Conservation (phyloP, 2,329 filamentous ascomycete genomes). For the Decorospora gaudefroyi region DNA sequence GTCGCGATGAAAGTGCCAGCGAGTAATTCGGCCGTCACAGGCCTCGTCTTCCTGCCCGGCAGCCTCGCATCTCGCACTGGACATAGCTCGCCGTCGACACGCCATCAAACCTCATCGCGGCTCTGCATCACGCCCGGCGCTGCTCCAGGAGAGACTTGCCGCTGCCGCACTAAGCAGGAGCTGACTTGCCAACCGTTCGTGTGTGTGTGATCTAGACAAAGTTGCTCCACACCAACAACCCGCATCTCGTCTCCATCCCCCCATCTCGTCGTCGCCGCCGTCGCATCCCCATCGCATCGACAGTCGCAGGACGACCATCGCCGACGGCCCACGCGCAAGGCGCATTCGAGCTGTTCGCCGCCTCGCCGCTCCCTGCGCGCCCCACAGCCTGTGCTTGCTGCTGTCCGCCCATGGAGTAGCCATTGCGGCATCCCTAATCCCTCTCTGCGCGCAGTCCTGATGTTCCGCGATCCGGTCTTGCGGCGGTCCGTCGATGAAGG, state of each 20-base stretch:
- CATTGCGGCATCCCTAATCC: conserved; percentile 1
- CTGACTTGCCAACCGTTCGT: conserved; percentile 29
- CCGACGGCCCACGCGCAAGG: conserved; percentile 24
- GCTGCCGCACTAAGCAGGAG: conserved; percentile 34
- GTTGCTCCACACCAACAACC: conserved; percentile 22
- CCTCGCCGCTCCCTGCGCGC: conserved; percentile 10
- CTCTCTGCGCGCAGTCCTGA: conserved; percentile 19
- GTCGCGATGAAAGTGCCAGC: conserved; percentile 15
- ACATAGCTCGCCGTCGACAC: conserved; percentile 11
- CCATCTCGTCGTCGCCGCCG: conserved; percentile 13
- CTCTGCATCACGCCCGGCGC: conserved; percentile 23
- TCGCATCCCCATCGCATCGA: conserved; percentile 13
- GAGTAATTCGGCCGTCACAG: conserved; percentile 8
- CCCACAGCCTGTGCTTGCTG: conserved; percentile 10
- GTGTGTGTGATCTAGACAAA: conserved; percentile 27
- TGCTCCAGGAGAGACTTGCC: conserved; percentile 27
- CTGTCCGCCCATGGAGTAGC: conserved; percentile 20
- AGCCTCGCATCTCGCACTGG: conserved; percentile 1
- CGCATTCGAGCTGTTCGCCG: conserved; percentile 21
- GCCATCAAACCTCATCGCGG: conserved; percentile 28
- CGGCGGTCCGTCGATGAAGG: conserved; percentile 39
- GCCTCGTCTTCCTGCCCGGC: conserved; percentile 5
- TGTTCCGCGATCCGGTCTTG: conserved; percentile 41
- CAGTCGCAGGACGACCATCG: conserved; percentile 20
- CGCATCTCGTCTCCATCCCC: conserved; percentile 13